phyloP scores from a whole-genome alignment of 129 eudicot genomes.

The Calendula officinalis region DNA sequence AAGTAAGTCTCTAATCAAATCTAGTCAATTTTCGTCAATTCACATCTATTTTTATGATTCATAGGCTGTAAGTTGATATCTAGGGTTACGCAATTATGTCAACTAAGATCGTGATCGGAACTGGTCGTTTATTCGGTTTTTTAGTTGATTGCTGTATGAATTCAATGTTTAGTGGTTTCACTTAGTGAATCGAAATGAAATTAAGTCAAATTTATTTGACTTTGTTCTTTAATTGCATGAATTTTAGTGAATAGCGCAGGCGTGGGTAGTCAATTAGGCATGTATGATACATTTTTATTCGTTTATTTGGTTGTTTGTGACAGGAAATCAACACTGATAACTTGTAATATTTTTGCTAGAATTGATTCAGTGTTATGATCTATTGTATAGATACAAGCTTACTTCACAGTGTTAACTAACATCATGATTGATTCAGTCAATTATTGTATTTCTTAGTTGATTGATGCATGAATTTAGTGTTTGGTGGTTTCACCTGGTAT shows the following conservation, averaged over 20 bases:
- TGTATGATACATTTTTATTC: not conserved
- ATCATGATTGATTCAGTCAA: not conserved
- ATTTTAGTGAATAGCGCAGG: slow-evolving; percentile 1
- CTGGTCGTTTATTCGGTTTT: slow-evolving; percentile 1
- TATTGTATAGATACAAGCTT: not conserved
- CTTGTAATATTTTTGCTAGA: not conserved
- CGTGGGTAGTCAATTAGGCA: not conserved
- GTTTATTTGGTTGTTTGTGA: slow-evolving; percentile 1
- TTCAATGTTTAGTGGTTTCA: slow-evolving; percentile 8
- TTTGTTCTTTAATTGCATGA: not conserved
- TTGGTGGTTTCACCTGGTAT: too few species aligned
- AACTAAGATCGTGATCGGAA: slow-evolving; percentile 9
- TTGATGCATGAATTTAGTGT: not conserved
- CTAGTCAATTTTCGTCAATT: not conserved
- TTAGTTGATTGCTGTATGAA: slow-evolving; percentile 22
- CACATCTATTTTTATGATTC: not conserved
- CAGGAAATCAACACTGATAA: not conserved
- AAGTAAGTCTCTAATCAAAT: slow-evolving; percentile 38
- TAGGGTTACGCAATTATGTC: slow-evolving; percentile 3
- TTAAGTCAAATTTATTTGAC: not conserved
- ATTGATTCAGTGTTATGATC: not conserved
- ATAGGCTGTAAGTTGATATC: not conserved
- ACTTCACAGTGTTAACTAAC: not conserved
- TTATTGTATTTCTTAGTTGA: not conserved
- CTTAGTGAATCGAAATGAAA: slow-evolving; percentile 6